Base-by-base conservation (phyloP, 257 asterid species). In the Sherardia arvensis region DNA sequence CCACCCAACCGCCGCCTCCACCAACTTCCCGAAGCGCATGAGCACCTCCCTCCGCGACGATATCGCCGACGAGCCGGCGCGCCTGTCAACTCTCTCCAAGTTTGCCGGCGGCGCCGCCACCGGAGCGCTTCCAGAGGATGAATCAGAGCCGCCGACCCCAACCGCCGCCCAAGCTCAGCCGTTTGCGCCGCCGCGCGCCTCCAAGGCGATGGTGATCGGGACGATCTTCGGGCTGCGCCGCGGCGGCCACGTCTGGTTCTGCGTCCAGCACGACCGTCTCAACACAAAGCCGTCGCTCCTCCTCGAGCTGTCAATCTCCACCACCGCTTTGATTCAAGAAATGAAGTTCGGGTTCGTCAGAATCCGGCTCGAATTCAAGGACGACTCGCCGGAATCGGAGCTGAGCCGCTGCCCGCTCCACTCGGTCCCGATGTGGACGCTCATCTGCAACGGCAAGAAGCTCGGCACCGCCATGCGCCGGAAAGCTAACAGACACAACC, bases 11-110 rank as follows among this genome's bases (percentile, higher is more conserved):
- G 34, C 84, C 69, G 7, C 76, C 51, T 4, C 51, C 66, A 18
- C 73, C 77, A 7, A 49, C 56, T 43, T 73, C 78, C 87, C 80
- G 87, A 93, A 90, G 67, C 91, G 96, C 66, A 83, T 87, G 66
- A 87, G 95, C 84, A 78, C 97, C 33, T 93, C 99, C 66, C 91
- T 93, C 69, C 95, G 94, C 8, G 94, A 89, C 69, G 96, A 86
- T 57, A 65, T 81, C 59, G 62, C 80, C 27, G 84, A 78, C 64
- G 85, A 74, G 51, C 59, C 68, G 9, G 65, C 54, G 17, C 23
- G 11, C n/a, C n/a, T n/a, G n/a, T n/a, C n/a, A n/a, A n/a, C n/a
- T 9, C 58, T 64, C 21, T 28, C 65, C 38, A 72, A 69, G 56
- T 71, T 73, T n/a, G 18, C 22, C 15, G 62, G 47, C n/a, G 78